Evolutionary conservation across 2,329 filamentous ascomycete genomes (phyloP), one percentile per base, ranked within the genome.

Genomic region (Parastagonospora nodorum): DNA sequence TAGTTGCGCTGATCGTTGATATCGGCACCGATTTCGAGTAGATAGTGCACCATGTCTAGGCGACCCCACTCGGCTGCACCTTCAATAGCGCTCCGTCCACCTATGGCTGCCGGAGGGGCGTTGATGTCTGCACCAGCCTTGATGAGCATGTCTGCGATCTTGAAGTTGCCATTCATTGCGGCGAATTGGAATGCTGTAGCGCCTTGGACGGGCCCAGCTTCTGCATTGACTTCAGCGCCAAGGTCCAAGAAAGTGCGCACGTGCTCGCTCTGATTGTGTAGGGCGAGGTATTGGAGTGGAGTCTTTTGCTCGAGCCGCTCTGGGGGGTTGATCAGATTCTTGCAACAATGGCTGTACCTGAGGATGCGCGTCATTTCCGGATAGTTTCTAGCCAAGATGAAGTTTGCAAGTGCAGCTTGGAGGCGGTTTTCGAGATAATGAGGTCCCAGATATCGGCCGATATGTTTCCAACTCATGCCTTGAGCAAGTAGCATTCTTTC

Each of bases 31-130:
- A 32, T 11, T 3, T 32, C 27, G 5, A 51, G 36, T 12, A 51
- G 32, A n/a, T 42, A 43, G 6, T 19, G 54, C 8, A 68, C 35
- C 55, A 67, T 61, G 30, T 69, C 67, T 14, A 69, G 58, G 10
- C 60, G 58, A 16, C 65, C 67, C 9, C 59, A 35, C 40, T 70
- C 67, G n/a, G 67, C 61, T 2, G 67, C 64, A 8, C 59, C 68
- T 44, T 64, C 55, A 9, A 70, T 45, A 2, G 68, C 64, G 1
- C 64, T 67, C 32, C 64, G 47, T 29, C 67, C 67, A 2, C 60
- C 45, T 0, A 28, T 5, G 8, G 24, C n/a, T 30, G 30, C 47
- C 5, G 40, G 29, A 8, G 2, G 12, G 12, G 47, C 41, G 35
- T 58, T 58, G 24, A 58, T 28, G 14, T 47, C 24, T n/a, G 44